Base-by-base conservation (phyloP, 306 rosid species). In the Citrullus mucosospermus region DNA sequence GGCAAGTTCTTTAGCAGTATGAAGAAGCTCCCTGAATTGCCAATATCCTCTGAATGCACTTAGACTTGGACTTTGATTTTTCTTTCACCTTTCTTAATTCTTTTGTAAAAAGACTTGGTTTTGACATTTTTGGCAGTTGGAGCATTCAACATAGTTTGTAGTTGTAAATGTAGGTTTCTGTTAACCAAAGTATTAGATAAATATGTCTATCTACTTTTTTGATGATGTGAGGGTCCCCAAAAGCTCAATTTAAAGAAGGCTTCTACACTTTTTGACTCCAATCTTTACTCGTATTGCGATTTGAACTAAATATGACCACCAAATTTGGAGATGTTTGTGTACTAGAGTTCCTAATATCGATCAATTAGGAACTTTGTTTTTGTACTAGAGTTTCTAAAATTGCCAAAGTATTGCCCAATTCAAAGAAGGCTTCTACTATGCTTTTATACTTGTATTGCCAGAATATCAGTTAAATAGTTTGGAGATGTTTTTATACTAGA, bases 71-170 rank as follows among this genome's bases (percentile, higher is more conserved):
- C 20, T 51, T 32, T 28, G 46, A 15, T 73, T 73, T 28, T 51
- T 54, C 32, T 30, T 9, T 72, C 77, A 54, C 28, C 63, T 34
- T 53, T 51, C 25, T 51, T 53, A 4, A 74, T 74, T 74, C 63
- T 53, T 74, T 54, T 74, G 78, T 74, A 34, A 32, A 66, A 34
- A 69, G 15, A 6, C 18, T 10, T 53, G 32, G 78, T 74, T 54
- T 74, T 74, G 78, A 54, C 62, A 17, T 54, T 18, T 28, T 73
- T 53, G 77, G 60, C 78, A 74, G 25, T 9, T 74, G 78, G 78
- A 74, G 78, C 78, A 74, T 74, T 74, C 62, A 74, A 34, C 62
- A 74, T 74, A 74, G 63, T 16, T 74, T 54, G 62, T 51, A 74
- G 48, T 17, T 73, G 61, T 73, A 73, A 46, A 51, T 25, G 28